Evolutionary conservation across 176 grass and related monocot species (phyloP), one percentile per base, ranked within the genome.

Genomic region (Hordeum vulgare): DNA sequence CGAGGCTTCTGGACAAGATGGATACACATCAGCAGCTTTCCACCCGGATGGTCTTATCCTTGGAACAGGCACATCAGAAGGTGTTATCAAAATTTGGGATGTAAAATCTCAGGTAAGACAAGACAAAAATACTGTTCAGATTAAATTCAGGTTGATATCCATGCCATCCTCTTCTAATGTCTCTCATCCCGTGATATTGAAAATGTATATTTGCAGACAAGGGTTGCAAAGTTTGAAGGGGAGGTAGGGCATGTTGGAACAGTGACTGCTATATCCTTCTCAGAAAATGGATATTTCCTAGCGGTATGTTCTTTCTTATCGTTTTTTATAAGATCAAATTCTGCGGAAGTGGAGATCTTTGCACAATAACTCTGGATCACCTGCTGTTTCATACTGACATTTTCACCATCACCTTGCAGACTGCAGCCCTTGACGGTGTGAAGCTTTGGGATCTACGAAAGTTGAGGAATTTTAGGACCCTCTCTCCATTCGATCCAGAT

Each of bases 391-490:
- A 41, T 85, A 66, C 65, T 87, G 59, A 87, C 29, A 80, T 83
- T 56, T 80, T 27, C 78, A 42, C 61, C 53, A 31, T 80, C 37
- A 36, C 47, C 47, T 56, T 65, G 18, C 81, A 99, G 97, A 99
- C 97, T 77, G 97, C 97, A 14, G 97, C 93, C 42, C 70, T 75
- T 73, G 97, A 99, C 85, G 93, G 97, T 41, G 93, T 99, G 13
- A 99, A 95, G 86, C 91, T 99, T 89, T 99, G 97, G 97, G 97
- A 99, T 94, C 91, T 99, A 81, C 91, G 97, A 25, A 99, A 99
- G 65, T 79, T 99, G 53, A 99, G 86, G 64, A 99, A 99, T 42
- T 99, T 99, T 57, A 96, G 97, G 89, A 91, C 93, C 11, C 92
- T 99, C 58, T 85, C 93, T 80, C 97, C 89, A 10, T 99, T 94